Evolutionary conservation across 1,284 basidiomycete species (phyloP).

Genomic region (Naganishia albida): DNA sequence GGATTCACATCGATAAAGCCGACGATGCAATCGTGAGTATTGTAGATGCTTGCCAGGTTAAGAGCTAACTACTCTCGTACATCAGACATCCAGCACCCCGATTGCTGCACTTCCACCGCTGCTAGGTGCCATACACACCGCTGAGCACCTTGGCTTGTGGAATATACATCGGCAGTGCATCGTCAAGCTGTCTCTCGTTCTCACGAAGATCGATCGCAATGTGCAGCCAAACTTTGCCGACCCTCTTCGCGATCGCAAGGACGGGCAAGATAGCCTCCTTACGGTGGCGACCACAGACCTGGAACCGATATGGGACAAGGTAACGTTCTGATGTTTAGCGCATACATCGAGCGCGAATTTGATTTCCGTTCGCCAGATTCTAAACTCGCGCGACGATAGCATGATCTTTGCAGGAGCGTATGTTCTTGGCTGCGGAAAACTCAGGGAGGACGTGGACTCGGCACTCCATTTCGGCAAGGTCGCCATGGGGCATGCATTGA

Average conservation of each 20-base stretch:
- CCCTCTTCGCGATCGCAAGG: not conserved
- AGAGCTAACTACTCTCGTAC: not conserved
- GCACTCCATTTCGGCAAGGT: constrained; percentile 10
- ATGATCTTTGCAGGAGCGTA: constrained; percentile 24
- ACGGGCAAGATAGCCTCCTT: constrained; percentile 5
- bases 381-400: constrained; percentile 31
- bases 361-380: constrained; percentile 11
- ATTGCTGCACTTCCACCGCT: constrained; percentile 41
- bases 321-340: not conserved
- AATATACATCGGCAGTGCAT: constrained; percentile 41
- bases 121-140: constrained; percentile 41
- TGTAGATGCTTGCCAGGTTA: not conserved
- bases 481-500: constrained; percentile 10
- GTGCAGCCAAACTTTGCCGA: constrained; percentile 15
- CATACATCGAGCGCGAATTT: not conserved
- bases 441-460: not conserved
- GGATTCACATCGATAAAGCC: constrained; percentile 35
- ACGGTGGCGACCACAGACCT: constrained; percentile 19
- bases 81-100: not conserved
- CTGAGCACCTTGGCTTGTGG: constrained; percentile 44
- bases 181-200: constrained; percentile 41
- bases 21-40: constrained; percentile 38
- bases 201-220: constrained; percentile 43
- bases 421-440: constrained; percentile 13
- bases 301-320: constrained; percentile 32